These are phyloP conservation scores for Dalechampia spathulata DNA, from an alignment of 441 rosid genomes.

Conservation along the genomic window DNA sequence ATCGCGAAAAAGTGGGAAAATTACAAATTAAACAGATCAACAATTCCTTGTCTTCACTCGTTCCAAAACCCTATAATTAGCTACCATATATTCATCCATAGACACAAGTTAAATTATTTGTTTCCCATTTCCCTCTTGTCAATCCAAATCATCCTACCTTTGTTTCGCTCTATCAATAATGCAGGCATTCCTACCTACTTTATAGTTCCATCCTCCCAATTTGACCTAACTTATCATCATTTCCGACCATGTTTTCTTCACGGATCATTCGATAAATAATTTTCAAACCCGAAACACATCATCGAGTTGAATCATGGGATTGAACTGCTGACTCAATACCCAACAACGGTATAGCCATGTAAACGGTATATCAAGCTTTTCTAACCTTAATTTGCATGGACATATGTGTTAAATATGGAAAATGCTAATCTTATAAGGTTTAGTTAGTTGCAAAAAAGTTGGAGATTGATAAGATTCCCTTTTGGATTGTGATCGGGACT, in stretches of 20 bases:
- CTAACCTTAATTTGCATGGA: background rate
- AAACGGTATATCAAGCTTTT: background rate
- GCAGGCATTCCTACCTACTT: background rate
- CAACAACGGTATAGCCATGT: background rate
- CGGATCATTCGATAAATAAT: no score
- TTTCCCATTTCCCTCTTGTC: background rate
- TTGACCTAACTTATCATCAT: no score
- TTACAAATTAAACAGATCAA: conserved; percentile 33
- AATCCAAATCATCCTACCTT: background rate
- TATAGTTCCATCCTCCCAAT: no score
- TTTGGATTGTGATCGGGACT: conserved; percentile 14
- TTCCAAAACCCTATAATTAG: conserved; percentile 5
- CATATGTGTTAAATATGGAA: background rate
- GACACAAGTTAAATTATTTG: background rate
- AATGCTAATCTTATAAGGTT: background rate
- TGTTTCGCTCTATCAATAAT: background rate
- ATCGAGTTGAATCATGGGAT: no score
- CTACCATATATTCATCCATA: background rate
- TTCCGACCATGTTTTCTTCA: no score
- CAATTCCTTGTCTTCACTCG: conserved; percentile 28
- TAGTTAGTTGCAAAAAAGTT: conserved; percentile 30
- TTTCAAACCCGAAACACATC: no score
- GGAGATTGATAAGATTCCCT: conserved; percentile 30
- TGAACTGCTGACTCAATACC: background rate
- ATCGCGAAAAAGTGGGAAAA: conserved; percentile 22